Base-by-base conservation (phyloP, 768 basidiomycete species). In the Agrocybe praecox region DNA sequence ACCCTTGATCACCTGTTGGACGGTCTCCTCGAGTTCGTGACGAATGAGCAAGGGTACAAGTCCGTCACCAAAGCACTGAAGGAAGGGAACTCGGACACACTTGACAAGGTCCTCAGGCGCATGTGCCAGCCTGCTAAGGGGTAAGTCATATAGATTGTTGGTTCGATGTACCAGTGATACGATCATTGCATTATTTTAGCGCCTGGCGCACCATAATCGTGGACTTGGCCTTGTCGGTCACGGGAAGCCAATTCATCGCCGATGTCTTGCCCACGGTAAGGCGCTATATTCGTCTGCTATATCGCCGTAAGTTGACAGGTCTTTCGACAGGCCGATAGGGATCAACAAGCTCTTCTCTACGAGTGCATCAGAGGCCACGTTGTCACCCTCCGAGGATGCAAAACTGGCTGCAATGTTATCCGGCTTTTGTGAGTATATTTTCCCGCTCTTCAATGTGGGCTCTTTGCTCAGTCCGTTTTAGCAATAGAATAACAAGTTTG, bases 401-500 rank as follows among this genome's bases (percentile, higher is more conserved):
- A 94, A 78, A 92, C 92, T 1, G 92, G 92, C 23, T 93, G 92
- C 1, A 93, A 92, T 68, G 90, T 94, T 65, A 94, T 94, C 66
- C 94, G 92, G 92, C 79, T 94, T 49, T 94, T 94, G 79, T 83
- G 66, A 52, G 76, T 76, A 22, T 10, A 21, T 55, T n/a, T 26
- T 52, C 15, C 23, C 22, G 40, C 17, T 21, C 40, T 24, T 53
- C 8, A 26, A 5, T 18, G 11, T 18, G n/a, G 17, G 6, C 10
- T n/a, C 36, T 49, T 17, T 55, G 9, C 23, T 56, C 11, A 34
- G 44, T 43, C 62, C 34, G 47, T 46, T 22, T 32, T 24, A 78
- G 77, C 55, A 76, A 79, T 64, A 71, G 77, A 46, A 79, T 79
- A 76, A 76, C 74, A 53, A 59, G 56, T 55, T 22, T 22, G 24